These are phyloP conservation scores for Petunia hybrid DNA, from an alignment of 305 asterid genomes.

Conservation along the genomic window DNA sequence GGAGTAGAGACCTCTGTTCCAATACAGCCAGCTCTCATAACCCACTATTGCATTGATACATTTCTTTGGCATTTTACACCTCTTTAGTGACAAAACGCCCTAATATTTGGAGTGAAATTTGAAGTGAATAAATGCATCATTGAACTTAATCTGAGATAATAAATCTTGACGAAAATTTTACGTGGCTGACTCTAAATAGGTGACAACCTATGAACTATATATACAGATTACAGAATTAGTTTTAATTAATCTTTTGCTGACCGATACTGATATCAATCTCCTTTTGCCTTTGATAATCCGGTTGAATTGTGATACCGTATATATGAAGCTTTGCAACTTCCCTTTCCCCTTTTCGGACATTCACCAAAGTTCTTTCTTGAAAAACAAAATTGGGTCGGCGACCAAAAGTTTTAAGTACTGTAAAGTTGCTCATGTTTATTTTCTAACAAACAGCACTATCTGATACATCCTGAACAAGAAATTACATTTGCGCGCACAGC, in stretches of 20 bases:
- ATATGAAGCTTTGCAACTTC: neutral
- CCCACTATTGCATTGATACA: too few relatives aligned
- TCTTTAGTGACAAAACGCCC: too few relatives aligned
- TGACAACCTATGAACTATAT: neutral
- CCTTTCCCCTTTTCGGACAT: neutral
- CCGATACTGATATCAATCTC: neutral
- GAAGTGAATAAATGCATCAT: too few relatives aligned
- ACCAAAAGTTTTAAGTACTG: neutral
- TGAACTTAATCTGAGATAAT: too few relatives aligned
- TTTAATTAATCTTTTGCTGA: neutral
- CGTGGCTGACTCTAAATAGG: too few relatives aligned
- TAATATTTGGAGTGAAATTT: too few relatives aligned
- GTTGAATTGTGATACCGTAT: neutral
- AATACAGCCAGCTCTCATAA: too few relatives aligned
- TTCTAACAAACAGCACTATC: slow-evolving; percentile 23
- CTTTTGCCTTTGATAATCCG: neutral
- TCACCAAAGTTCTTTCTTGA: neutral
- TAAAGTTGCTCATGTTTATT: neutral
- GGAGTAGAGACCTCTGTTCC: too few relatives aligned
- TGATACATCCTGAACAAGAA: slow-evolving; percentile 10
- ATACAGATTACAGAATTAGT: neutral
- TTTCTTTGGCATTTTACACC: too few relatives aligned
- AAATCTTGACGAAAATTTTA: too few relatives aligned
- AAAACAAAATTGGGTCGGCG: neutral
- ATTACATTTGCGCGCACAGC: slow-evolving; percentile 28